Conservation (phyloP, 768 basidiomycete species). For the Tephrocybe sp. region DNA sequence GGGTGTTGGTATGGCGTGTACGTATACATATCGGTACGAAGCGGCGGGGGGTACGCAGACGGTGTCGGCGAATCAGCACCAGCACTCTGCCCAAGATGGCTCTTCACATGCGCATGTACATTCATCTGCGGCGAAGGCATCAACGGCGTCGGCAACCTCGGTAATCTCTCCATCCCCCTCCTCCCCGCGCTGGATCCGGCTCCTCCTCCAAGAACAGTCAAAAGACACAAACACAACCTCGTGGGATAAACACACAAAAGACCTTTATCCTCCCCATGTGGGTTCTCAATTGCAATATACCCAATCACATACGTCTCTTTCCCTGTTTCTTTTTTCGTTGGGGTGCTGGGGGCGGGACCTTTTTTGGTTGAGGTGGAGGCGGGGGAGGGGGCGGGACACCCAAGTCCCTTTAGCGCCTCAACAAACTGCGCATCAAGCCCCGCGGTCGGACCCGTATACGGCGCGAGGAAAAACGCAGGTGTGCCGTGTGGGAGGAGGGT, state of each 20-base stretch:
- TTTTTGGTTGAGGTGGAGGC: neutral
- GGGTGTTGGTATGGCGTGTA: slow-evolving; percentile 45
- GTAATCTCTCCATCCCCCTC: neutral
- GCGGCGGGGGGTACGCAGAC: slow-evolving; percentile 30
- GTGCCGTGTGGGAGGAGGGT: slow-evolving; percentile 66
- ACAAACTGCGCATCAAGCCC: slow-evolving; percentile 62
- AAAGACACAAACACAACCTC: slow-evolving; percentile 50
- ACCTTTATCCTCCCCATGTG: slow-evolving; percentile 79
- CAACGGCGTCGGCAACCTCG: neutral
- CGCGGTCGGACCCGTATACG: slow-evolving; percentile 66
- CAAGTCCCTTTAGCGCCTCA: slow-evolving; percentile 59
- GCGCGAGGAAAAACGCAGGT: slow-evolving; percentile 70
- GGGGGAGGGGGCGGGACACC: slow-evolving; percentile 29
- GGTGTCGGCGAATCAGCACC: too few relatives aligned
- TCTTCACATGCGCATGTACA: too few relatives aligned
- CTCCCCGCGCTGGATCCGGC: neutral
- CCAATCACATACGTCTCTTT: slow-evolving; percentile 47
- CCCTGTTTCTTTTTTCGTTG: neutral
- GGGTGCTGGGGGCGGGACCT: neutral
- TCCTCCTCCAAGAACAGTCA: too few relatives aligned
- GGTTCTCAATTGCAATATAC: slow-evolving; percentile 74
- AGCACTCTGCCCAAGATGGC: too few relatives aligned
- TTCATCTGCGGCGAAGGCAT: neutral
- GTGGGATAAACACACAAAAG: slow-evolving; percentile 72
- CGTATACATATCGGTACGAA: slow-evolving; percentile 43